Evolutionary conservation across 768 basidiomycete species (phyloP), one percentile per base, ranked within the genome.

Genomic region (Lyophyllum atratum): DNA sequence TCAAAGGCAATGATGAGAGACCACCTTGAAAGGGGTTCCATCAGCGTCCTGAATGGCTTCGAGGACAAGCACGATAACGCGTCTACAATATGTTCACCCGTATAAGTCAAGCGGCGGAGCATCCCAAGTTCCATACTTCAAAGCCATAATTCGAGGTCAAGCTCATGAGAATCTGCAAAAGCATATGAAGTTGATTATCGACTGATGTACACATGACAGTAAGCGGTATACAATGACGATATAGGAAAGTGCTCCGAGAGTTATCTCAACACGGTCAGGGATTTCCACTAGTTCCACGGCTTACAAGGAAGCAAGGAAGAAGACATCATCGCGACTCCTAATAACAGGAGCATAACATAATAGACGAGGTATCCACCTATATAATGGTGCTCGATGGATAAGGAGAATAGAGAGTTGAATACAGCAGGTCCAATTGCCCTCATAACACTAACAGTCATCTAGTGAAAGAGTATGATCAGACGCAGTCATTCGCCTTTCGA

Each of bases 371-470:
- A 70, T 4, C 87, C 87, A 4, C 80, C 81, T 42, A 85, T 68
- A 57, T 82, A 76, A 37, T 78, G 67, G 52, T 75, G 74, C 34
- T 81, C 75, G 40, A 85, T 81, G 0, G 88, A 87, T 33, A 90
- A 64, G 22, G 89, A 86, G 72, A 86, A 91, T 49, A 89, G 75
- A 31, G 88, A 87, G 53, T 82, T 85, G 1, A 85, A 75, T 2
- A 75, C 63, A 11, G 82, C 81, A 5, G 86, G 86, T 12, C 87
- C 89, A 60, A 78, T 80, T 2, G 76, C 50, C 74, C 31, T 21
- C 26, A 29, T 34, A 19, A 53, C 31, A 28, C 25, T 54, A 5
- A 46, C 21, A 8, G 22, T 37, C 52, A 45, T 33, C 29, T 47
- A 29, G 31, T 43, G 39, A 29, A 29, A 48, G 28, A 8, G 28